Base-by-base conservation (phyloP, 73 alveolate genomes). In the Tetrahymena borealis region DNA sequence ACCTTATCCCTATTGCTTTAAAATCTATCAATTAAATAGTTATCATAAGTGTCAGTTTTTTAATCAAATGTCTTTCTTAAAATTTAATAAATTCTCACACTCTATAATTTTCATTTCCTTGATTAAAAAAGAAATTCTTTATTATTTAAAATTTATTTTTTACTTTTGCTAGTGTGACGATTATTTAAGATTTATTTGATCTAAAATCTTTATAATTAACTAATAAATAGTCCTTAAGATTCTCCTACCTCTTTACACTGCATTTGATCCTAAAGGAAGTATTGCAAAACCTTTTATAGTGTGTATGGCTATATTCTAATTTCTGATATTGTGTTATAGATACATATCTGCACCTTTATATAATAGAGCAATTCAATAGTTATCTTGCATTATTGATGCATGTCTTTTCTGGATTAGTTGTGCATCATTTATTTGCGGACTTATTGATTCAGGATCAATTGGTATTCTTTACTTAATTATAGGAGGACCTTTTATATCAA, bases 311-410 rank as follows among this genome's bases (percentile, higher is more conserved):
- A 39, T 60, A 10, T 93, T 33, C 28, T 93, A 78, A 33, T 42
- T 90, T 32, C 39, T 93, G n/a, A 32, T 93, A 33, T 38, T 93
- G 24, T 24, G 91, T 4, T 90, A 91, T 90, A 93, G 96, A 93
- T 91, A 93, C 32, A 60, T 91, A 39, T 77, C 94, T 8, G 91
- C 94, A 7, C 96, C 96, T 9, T 93, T 90, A n/a, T 93, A 93
- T 77, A 93, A 91, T 39, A 91, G 90, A 33, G 40, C 90, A 16
- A 92, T 93, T 0, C 90, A 93, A 37, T 33, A 78, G 24, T 93
- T 91, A 11, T 39, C 78, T 15, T 91, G 91, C 1, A 94, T 93
- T 1, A 20, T 79, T 8, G 96, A 93, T 37, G 92, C 39, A 4
- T 39, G 91, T 24, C 38, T 78, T 11, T 93, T 93, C 33, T 93